Evolutionary conservation across 345 rosid genomes (phyloP).

Genomic region (Eucalyptus decipiens): DNA sequence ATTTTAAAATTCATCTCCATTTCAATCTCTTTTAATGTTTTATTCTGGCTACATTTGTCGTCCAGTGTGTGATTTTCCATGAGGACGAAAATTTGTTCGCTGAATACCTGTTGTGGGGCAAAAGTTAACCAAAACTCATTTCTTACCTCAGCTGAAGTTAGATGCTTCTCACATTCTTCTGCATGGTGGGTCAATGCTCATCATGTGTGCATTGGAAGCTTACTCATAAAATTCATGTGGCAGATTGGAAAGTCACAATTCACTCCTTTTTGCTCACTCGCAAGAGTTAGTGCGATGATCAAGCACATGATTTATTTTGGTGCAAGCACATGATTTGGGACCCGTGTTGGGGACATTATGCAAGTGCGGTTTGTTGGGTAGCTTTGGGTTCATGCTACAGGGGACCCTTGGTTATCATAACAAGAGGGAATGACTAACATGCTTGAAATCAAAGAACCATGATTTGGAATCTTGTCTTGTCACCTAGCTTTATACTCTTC

Average conservation of each 20-base stretch:
- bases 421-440: not conserved
- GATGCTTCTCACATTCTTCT: not conserved
- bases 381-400: not conserved
- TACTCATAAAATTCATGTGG: not conserved
- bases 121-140: not conserved
- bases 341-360: not conserved
- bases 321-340: not conserved
- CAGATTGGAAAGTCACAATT: not conserved
- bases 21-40: not conserved
- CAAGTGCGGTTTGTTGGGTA: not conserved
- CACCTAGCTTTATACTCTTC: not conserved
- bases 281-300: not conserved
- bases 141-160: not conserved
- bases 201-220: not conserved
- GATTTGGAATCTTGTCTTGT: not conserved
- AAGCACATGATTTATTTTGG: not conserved
- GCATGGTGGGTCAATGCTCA: not conserved
- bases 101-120: not conserved
- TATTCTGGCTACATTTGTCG: not conserved
- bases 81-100: not conserved
- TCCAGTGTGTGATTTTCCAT: not conserved
- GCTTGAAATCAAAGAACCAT: not conserved
- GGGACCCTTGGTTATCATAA: not conserved
- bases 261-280: not conserved
- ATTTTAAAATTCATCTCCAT: not conserved